Conservation (phyloP, 108 stramenopile genomes). For the Nitzschia sp. region DNA sequence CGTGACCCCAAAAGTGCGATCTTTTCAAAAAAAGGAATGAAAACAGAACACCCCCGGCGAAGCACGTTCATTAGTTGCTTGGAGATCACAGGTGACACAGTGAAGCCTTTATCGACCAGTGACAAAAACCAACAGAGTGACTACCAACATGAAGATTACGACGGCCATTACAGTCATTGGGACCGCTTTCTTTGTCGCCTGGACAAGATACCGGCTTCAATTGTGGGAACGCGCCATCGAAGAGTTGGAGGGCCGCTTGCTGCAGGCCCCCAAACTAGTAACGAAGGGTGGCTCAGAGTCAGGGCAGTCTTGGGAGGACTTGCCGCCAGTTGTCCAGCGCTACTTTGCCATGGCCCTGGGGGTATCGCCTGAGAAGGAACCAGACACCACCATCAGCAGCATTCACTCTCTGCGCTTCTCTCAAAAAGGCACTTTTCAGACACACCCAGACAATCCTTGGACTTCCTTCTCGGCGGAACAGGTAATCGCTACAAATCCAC, state of each 20-base stretch:
- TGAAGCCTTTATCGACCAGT: no score
- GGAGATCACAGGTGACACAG: no score
- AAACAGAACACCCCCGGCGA: no score
- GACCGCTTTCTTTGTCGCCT: not conserved
- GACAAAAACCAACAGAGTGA: not conserved
- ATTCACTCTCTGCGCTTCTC: not conserved
- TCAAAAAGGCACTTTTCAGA: not conserved
- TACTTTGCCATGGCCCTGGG: not conserved
- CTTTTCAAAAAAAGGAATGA: no score
- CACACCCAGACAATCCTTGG: not conserved
- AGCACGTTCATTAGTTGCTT: no score
- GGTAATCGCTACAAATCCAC: constrained; percentile 2
- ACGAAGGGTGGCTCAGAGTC: not conserved
- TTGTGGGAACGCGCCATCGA: constrained; percentile 1
- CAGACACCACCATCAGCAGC: no score
- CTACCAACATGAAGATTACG: not conserved
- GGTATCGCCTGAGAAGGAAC: not conserved
- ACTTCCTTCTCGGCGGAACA: constrained; percentile 1
- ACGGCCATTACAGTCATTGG: constrained; percentile 1
- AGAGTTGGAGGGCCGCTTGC: not conserved
- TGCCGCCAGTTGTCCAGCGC: constrained; percentile 1
- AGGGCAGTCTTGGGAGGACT: constrained; percentile 6
- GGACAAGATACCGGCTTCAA: constrained; percentile 11
- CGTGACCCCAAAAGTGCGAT: no score
- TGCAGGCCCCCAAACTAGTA: not conserved